phyloP scores from a whole-genome alignment of 2,329 filamentous ascomycete species.

The Neofusicoccum umdonicola region DNA sequence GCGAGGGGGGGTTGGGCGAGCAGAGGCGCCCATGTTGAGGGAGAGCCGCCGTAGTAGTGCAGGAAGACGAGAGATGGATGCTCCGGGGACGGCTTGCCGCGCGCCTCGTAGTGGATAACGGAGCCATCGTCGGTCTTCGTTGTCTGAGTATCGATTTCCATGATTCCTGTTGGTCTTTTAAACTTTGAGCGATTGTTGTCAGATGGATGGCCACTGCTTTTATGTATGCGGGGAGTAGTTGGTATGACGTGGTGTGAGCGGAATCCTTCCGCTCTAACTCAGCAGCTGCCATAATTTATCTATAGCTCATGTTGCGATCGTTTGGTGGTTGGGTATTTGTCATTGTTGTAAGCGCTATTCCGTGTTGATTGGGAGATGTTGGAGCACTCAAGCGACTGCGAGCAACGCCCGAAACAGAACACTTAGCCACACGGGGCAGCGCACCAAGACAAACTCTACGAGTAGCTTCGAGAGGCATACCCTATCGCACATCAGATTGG shows the following conservation, averaged over 20 bases:
- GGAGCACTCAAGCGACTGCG: too few relatives aligned
- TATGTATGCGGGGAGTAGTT: not conserved
- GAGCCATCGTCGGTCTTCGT: not conserved
- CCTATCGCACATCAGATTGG: too few relatives aligned
- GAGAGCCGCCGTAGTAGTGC: constrained; percentile 42
- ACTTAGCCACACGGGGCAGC: too few relatives aligned
- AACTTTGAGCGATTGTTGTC: not conserved
- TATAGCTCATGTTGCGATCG: too few relatives aligned
- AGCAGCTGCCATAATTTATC: too few relatives aligned
- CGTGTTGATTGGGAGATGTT: too few relatives aligned
- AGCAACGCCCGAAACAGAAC: too few relatives aligned
- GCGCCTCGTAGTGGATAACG: not conserved
- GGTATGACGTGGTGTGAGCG: not conserved
- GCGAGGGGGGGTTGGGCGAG: constrained; percentile 20
- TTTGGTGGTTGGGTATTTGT: too few relatives aligned
- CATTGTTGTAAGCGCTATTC: too few relatives aligned
- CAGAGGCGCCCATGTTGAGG: constrained; percentile 26
- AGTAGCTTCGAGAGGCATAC: too few relatives aligned
- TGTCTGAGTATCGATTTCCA: not conserved
- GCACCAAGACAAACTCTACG: too few relatives aligned
- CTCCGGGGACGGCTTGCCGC: not conserved
- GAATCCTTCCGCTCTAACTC: not conserved
- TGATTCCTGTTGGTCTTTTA: not conserved
- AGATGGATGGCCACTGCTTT: not conserved
- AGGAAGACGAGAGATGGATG: constrained; percentile 30